Base-by-base conservation (phyloP, 1,139 yeast species). In the Magnusiomyces magnusii region DNA sequence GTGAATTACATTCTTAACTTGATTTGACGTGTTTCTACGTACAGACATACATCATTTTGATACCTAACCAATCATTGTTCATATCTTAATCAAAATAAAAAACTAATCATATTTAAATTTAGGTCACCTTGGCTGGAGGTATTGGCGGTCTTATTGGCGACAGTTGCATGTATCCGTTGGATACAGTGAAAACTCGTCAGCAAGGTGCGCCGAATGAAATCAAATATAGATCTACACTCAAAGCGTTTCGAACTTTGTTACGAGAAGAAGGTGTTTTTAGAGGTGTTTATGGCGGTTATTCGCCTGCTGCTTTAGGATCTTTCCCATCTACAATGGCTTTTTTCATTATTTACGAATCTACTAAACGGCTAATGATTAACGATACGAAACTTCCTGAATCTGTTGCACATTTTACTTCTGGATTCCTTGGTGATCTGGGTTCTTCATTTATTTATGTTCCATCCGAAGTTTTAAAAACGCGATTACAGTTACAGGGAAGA, bases 401-500 rank as follows among this genome's bases (percentile, higher is more conserved):
- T 0, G 65, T 86, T 21, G 78, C 96, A 3, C 95, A 89, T 69
- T 78, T 93, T 60, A 75, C 84, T 1, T 93, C 97, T 0, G 99
- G 99, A 0, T 84, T 93, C 54, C 68, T 92, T 27, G 99, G 98
- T 28, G 99, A 93, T 72, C 78, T 93, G 60, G 93, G 90, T 1
- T 87, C 95, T 39, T 87, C 96, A 68, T 75, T 93, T n/a, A 85
- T 90, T 53, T 93, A 93, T 67, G 99, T 93, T n/a, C 99, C 99
- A 1, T 85, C 93, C 41, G 99, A 93, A 71, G 98, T 93, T n/a
- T 75, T 93, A 60, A 93, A 95, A 71, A 91, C 99, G 7, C 78
- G 99, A 66, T 74, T 93, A 55, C 99, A 93, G 74, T 76, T 93
- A 58, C 99, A 93, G 73, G 99, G 99, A 0, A 79, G 84, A 56